A percentile compares a stretch with the other conserved stretches of the same genome.
phyloP scores from a whole-genome alignment of 257 asterid genomes.

The Knoxia roxburghii region DNA sequence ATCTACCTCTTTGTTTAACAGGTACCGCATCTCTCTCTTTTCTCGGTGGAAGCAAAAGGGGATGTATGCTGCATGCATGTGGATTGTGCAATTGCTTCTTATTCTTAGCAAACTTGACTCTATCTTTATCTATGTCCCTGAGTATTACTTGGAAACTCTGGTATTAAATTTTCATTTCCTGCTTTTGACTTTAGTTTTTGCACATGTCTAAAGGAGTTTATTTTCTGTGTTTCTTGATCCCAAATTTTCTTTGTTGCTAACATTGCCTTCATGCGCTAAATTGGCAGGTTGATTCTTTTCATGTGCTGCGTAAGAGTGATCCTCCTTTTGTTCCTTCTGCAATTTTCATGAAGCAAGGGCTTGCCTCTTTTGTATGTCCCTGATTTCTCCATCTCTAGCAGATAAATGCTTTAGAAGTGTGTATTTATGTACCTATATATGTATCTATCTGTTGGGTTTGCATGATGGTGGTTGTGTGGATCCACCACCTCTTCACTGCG shows the following conservation, averaged over 20 bases:
- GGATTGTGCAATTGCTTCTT: constrained; percentile 87
- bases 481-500: too few relatives aligned
- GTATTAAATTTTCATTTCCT: constrained; percentile 36
- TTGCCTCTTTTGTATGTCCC: constrained; percentile 69
- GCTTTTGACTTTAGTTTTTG: constrained; percentile 1
- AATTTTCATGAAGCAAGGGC: constrained; percentile 81
- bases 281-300: constrained; percentile 90
- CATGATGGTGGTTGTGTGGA: too few relatives aligned
- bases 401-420: background rate
- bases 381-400: background rate
- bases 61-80: constrained; percentile 86
- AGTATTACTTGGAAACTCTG: constrained; percentile 89
- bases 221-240: too few relatives aligned
- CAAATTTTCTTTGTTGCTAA: background rate
- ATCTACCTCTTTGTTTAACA: constrained; percentile 19
- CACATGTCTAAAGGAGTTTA: background rate
- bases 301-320: constrained; percentile 89
- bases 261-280: background rate
- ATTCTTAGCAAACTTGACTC: constrained; percentile 79
- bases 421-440: background rate
- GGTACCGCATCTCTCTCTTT: constrained; percentile 82
- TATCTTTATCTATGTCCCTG: constrained; percentile 71
- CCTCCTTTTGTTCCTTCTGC: constrained; percentile 89
- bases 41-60: constrained; percentile 98
- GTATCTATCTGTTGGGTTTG: background rate